Evolutionary conservation across 345 rosid species (phyloP).

Genomic region (thale cress (Arabidopsis thaliana)): DNA sequence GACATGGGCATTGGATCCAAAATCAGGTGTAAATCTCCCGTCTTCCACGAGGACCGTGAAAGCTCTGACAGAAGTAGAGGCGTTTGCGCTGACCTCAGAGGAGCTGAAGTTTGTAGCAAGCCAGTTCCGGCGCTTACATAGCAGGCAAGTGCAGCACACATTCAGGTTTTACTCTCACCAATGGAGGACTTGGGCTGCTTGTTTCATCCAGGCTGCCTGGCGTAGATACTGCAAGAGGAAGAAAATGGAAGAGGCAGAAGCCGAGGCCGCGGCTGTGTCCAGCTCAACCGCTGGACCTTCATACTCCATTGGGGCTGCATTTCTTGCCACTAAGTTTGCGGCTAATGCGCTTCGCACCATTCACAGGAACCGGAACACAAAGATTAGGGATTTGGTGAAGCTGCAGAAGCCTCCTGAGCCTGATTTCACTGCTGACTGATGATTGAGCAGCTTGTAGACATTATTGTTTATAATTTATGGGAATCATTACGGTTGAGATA

Average conservation of each 20-base stretch:
- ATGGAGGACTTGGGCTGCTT: conserved; percentile 99
- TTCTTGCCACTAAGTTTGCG: conserved; percentile 79
- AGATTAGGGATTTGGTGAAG: conserved; percentile 70
- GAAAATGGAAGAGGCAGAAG: conserved; percentile 64
- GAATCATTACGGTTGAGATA: conserved; percentile 2
- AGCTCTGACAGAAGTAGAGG: conserved; percentile 57
- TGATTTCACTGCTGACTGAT: conserved; percentile 65
- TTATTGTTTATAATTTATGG: neutral
- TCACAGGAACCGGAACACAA: conserved; percentile 69
- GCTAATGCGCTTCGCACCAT: conserved; percentile 88
- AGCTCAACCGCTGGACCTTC: conserved; percentile 29
- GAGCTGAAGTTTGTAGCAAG: conserved; percentile 46
- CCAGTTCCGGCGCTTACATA: conserved; percentile 42
- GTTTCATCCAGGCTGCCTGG: conserved; percentile 97
- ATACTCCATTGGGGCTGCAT: conserved; percentile 72
- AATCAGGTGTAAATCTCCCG: conserved; percentile 77
- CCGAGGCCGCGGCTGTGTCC: conserved; percentile 38
- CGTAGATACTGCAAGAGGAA: conserved; percentile 83
- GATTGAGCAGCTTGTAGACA: conserved; percentile 13
- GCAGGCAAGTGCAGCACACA: conserved; percentile 91
- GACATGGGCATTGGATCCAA: conserved; percentile 98
- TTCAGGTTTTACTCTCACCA: conserved; percentile 96
- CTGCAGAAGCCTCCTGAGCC: conserved; percentile 94
- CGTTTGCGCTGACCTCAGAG: conserved; percentile 80
- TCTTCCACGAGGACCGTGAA: conserved; percentile 89